Evolutionary conservation across 202 grass and related monocot genomes (phyloP), one percentile per base, ranked within the genome.

Genomic region (Cymbopogon flexuosus): DNA sequence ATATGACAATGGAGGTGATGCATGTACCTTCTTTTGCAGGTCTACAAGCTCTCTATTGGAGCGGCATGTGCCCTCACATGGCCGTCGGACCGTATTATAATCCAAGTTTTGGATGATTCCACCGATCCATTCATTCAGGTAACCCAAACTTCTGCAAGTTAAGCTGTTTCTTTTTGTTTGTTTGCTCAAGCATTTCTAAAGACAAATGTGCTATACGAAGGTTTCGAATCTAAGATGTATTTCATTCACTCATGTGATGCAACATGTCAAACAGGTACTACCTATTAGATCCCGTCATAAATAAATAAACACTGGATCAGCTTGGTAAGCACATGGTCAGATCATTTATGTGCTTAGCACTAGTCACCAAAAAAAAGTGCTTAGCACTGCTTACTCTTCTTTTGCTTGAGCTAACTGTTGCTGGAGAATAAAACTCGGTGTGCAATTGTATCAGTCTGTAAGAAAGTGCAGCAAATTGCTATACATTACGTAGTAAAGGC

Each of bases 31-130:
- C 15, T 45, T 83, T 39, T 86, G 62, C 72, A 96, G 93, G 90
- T 97, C 21, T 97, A 93, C 59, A 91, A 89, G 58, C 46, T 94
- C 39, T 97, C 91, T 21, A 97, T 97, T 57, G 84, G 83, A 65
- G 85, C 94, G 23, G 89, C 83, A 3, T 94, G 94, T 85, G 87
- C 85, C 30, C 87, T 97, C 81, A 93, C 91, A 60, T 97, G 94
- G 94, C 94, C 91, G 34, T 72, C 87, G 0, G 65, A 92, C 57
- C 85, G 94, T 74, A 92, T 97, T 76, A 85, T 94, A 76, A 85
- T 97, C 56, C 94, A 97, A 84, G 84, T 97, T 33, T 84, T 97
- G 62, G 94, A 97, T 69, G 94, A 96, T 85, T 97, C 94, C 36
- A 97, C 89, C 19, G 94, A 97, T 51, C 91, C 60, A 0, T 30